Conservation (phyloP, 352 stramenopile genomes). For the Phytophthora fragariae region DNA sequence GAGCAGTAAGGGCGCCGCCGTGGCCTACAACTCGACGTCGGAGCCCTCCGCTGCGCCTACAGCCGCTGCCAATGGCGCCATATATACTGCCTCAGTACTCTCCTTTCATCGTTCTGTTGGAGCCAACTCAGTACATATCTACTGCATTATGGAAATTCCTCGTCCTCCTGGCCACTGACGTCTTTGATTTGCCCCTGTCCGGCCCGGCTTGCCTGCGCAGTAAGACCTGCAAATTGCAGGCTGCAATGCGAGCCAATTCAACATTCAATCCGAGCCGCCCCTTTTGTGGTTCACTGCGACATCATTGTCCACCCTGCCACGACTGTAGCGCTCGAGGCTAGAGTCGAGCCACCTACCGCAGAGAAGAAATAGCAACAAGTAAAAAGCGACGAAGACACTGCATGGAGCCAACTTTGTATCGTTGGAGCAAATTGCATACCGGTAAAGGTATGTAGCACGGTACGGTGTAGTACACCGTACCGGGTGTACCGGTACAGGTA, state of each 20-base stretch:
- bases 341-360: background rate
- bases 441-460: no score
- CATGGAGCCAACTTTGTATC: no score
- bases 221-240: background rate
- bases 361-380: background rate
- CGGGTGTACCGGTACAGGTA: no score
- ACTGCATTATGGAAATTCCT: no score
- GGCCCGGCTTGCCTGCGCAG: conserved; percentile 24
- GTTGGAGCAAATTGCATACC: no score
- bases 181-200: conserved; percentile 32
- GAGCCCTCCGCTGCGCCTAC: no score
- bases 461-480: no score
- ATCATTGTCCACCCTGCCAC: conserved; percentile 21
- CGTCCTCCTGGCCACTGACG: conserved; percentile 25
- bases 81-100: no score
- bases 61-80: no score
- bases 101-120: no score
- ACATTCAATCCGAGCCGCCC: conserved; percentile 5
- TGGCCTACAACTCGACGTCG: no score
- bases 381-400: background rate
- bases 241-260: background rate
- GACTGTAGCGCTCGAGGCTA: background rate
- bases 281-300: conserved; percentile 32
- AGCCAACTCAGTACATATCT: no score
- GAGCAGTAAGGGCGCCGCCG: conserved; percentile 1